Conservation (phyloP, 1,284 basidiomycete species). For the Moniliella sp. region DNA sequence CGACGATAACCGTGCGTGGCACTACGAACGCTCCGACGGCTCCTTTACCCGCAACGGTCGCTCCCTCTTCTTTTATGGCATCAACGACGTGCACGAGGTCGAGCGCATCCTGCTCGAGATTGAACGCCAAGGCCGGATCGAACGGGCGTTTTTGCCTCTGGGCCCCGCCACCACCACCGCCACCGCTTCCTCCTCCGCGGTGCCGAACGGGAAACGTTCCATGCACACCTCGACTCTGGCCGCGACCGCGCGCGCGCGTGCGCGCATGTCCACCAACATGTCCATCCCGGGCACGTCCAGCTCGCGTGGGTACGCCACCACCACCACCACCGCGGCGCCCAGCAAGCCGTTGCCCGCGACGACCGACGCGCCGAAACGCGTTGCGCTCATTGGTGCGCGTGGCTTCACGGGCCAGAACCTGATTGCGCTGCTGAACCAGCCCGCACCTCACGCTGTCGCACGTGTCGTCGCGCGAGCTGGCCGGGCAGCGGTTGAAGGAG, state of each 20-base stretch:
- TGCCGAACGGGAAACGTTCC: constrained; percentile 17
- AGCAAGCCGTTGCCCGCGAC: constrained; percentile 36
- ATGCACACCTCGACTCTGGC: constrained; percentile 28
- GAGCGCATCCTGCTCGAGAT: constrained; percentile 53
- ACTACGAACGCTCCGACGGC: constrained; percentile 92
- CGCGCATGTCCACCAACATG: constrained; percentile 38
- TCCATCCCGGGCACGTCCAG: constrained; percentile 10
- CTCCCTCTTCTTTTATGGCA: constrained; percentile 91
- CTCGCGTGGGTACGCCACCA: constrained; percentile 36
- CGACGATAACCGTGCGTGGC: constrained; percentile 88
- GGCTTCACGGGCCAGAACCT: constrained; percentile 86
- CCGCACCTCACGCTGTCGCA: constrained; percentile 71
- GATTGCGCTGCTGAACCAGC: constrained; percentile 57
- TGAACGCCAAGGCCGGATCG: constrained; percentile 64
- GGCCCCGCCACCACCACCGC: constrained; percentile 62
- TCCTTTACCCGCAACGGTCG: constrained; percentile 79
- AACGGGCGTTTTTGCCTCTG: constrained; percentile 68
- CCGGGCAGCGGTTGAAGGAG: constrained; percentile 54
- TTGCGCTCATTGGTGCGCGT: constrained; percentile 85
- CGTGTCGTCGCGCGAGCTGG: constrained; percentile 85
- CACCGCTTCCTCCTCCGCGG: constrained; percentile 35
- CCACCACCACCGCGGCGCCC: constrained; percentile 37
- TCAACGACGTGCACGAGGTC: constrained; percentile 75
- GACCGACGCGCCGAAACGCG: constrained; percentile 52
- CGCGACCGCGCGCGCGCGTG: constrained; percentile 35